Percentiles rank a stretch among this genome's conserved stretches.
These are phyloP conservation scores for Puccinia brachypodii DNA, from an alignment of 1,284 basidiomycete genomes.

Conservation along the genomic window DNA sequence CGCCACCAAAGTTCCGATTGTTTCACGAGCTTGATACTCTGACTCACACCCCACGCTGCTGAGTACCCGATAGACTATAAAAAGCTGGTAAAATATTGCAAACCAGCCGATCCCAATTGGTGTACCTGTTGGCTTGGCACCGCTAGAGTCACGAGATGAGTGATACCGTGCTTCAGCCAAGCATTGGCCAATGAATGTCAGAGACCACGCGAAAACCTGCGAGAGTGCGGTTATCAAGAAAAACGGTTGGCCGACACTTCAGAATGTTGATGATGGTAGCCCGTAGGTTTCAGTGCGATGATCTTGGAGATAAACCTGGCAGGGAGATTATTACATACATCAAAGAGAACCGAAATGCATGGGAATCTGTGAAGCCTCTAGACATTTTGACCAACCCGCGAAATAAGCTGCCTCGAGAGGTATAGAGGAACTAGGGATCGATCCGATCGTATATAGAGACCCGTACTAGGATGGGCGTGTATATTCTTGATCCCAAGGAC, in stretches of 20 bases:
- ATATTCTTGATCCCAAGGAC: background rate
- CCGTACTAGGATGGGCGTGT: background rate
- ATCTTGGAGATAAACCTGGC: background rate
- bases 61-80: constrained; percentile 26
- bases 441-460: background rate
- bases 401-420: background rate
- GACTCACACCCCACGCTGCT: constrained; percentile 23
- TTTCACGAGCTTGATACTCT: constrained; percentile 6
- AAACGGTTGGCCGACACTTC: constrained; percentile 33
- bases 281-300: background rate
- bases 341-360: constrained; percentile 10
- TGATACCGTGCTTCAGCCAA: constrained; percentile 34
- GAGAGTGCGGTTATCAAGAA: constrained; percentile 22
- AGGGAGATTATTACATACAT: constrained; percentile 8
- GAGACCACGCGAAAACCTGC: constrained; percentile 14
- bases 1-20: constrained; percentile 24
- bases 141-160: constrained; percentile 8
- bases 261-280: background rate
- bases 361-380: background rate
- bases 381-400: background rate
- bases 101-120: constrained; percentile 40
- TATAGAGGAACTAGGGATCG: background rate
- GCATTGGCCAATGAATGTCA: constrained; percentile 32
- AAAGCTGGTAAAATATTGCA: constrained; percentile 37
- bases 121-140: constrained; percentile 23